Evolutionary conservation across 148 eudicot species (phyloP).

Genomic region (Agrostemma githago): DNA sequence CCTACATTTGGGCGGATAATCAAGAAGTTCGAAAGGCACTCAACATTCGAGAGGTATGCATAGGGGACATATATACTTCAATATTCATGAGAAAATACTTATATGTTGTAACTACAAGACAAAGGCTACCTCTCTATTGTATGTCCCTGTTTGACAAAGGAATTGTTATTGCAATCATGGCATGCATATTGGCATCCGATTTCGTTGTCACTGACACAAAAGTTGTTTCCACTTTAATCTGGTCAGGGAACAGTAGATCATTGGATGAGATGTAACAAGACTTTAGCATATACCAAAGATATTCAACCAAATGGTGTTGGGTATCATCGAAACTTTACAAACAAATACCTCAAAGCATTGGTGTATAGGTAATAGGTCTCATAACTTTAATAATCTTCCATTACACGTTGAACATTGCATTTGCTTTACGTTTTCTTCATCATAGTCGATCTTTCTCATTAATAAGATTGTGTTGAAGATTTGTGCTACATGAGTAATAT

Average conservation of each 20-base stretch:
- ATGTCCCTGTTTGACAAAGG: neutral
- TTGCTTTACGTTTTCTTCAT: neutral
- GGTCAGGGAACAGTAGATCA: constrained; percentile 23
- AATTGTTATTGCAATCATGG: neutral
- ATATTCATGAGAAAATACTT: neutral
- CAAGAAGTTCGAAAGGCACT: constrained; percentile 25
- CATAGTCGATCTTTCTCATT: no score
- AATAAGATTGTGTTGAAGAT: neutral
- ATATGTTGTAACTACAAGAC: neutral
- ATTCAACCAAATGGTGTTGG: constrained; percentile 17
- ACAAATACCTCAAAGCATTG: constrained; percentile 23
- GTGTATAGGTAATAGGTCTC: constrained; percentile 28
- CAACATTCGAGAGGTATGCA: constrained; percentile 21
- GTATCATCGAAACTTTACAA: constrained; percentile 26
- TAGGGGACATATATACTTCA: neutral
- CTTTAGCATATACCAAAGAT: constrained; percentile 7
- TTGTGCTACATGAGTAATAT: neutral
- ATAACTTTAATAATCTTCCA: neutral
- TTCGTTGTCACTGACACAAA: neutral
- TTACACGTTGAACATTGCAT: neutral
- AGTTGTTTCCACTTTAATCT: neutral
- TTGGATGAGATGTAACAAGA: constrained; percentile 27
- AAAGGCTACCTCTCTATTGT: neutral
- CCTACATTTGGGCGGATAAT: constrained; percentile 23
- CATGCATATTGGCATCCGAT: neutral